These are phyloP conservation scores for Botrytis hyacinthi DNA, from an alignment of 2,329 filamentous ascomycete species.

Conservation along the genomic window DNA sequence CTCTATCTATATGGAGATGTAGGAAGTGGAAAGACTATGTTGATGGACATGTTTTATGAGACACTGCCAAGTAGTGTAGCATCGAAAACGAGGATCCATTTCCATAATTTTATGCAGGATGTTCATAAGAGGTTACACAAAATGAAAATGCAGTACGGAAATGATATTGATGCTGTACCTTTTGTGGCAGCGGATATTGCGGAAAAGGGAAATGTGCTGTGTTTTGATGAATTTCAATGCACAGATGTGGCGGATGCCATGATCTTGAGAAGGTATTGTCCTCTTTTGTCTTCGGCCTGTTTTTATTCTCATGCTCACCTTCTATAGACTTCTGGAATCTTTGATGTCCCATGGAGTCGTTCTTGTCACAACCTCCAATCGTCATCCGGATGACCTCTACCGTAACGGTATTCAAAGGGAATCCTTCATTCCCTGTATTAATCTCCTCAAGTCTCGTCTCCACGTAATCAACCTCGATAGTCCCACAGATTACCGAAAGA, in stretches of 20 bases:
- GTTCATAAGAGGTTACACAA: slow-evolving; percentile 87
- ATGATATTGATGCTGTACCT: slow-evolving; percentile 84
- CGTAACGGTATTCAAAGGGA: slow-evolving; percentile 97
- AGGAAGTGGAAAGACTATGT: slow-evolving; percentile 97
- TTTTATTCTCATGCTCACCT: slow-evolving; percentile 13
- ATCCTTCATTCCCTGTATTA: slow-evolving; percentile 93
- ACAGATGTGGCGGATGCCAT: slow-evolving; percentile 98
- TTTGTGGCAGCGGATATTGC: slow-evolving; percentile 96
- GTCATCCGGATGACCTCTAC: slow-evolving; percentile 95
- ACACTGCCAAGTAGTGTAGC: slow-evolving; percentile 78
- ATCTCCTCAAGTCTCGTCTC: slow-evolving; percentile 79
- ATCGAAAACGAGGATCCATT: slow-evolving; percentile 90
- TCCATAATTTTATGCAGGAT: slow-evolving; percentile 99
- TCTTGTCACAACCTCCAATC: slow-evolving; percentile 91
- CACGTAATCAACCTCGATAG: slow-evolving; percentile 94
- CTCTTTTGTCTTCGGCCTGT: neutral
- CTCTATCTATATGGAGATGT: slow-evolving; percentile 96
- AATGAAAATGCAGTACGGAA: slow-evolving; percentile 85
- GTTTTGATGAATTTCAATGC: slow-evolving; percentile 98
- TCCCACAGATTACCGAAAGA: slow-evolving; percentile 94
- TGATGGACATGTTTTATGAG: slow-evolving; percentile 98
- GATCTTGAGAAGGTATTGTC: slow-evolving; percentile 75
- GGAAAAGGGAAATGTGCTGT: slow-evolving; percentile 77
- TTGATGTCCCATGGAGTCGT: slow-evolving; percentile 98
- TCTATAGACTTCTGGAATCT: slow-evolving; percentile 68